A percentile compares a stretch with the other conserved stretches of the same genome.
Conservation (phyloP, 73 alveolate species). For the Durusdinium trenchii region DNA sequence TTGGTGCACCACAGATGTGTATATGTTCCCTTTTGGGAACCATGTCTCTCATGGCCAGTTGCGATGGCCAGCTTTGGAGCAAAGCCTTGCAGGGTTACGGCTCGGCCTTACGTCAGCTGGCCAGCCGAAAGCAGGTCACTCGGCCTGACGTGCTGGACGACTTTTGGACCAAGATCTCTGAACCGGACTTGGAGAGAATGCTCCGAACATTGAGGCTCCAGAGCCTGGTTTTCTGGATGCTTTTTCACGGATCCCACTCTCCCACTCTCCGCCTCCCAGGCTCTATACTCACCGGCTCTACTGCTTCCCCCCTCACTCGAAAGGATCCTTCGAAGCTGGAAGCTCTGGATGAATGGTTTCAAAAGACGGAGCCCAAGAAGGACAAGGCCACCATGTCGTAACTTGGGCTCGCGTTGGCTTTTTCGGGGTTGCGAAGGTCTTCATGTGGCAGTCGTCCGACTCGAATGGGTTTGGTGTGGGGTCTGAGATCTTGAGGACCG, state of each 20-base stretch:
- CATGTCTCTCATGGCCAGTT: constrained; percentile 1
- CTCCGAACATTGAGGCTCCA: background rate
- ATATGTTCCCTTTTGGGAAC: too few species aligned
- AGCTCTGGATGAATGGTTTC: constrained; percentile 71
- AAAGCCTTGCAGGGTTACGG: constrained; percentile 34
- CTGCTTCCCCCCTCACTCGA: background rate
- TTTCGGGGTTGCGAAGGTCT: too few species aligned
- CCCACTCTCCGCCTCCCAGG: too few species aligned
- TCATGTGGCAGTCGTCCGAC: too few species aligned
- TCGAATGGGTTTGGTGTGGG: too few species aligned
- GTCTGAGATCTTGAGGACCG: too few species aligned
- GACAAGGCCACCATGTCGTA: too few species aligned
- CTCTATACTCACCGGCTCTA: too few species aligned
- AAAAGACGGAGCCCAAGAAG: constrained; percentile 31
- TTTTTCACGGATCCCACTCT: background rate
- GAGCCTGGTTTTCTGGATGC: background rate
- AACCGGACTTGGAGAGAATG: background rate
- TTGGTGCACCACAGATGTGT: too few species aligned
- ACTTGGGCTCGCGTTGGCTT: too few species aligned
- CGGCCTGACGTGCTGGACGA: background rate
- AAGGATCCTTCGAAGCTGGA: constrained; percentile 72
- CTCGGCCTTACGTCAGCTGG: constrained; percentile 48
- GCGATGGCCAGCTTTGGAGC: background rate
- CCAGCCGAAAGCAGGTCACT: constrained; percentile 54
- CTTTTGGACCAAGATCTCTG: background rate